Conservation (phyloP, 768 basidiomycete genomes). For the Leccinum fibrillosum region DNA sequence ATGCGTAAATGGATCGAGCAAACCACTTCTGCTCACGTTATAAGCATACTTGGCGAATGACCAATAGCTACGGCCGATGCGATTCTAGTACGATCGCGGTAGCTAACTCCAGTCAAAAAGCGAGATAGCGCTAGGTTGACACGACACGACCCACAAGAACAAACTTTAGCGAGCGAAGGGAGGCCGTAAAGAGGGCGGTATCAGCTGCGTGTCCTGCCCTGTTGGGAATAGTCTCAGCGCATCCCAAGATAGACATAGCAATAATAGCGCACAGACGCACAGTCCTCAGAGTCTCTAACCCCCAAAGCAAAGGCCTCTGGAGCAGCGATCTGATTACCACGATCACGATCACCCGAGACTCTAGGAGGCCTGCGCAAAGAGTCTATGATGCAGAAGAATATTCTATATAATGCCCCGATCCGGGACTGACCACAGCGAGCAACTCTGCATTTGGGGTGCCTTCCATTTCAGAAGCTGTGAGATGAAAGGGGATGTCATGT, state of each 20-base stretch:
- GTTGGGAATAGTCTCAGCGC: slow-evolving; percentile 11
- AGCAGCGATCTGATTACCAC: not conserved
- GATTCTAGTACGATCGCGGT: slow-evolving; percentile 8
- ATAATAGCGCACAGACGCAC: slow-evolving; percentile 1
- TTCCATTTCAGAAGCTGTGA: slow-evolving; percentile 32
- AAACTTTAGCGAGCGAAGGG: slow-evolving; percentile 16
- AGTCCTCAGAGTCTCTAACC: not conserved
- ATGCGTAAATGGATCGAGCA: slow-evolving; percentile 6
- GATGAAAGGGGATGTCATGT: slow-evolving; percentile 28
- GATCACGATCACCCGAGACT: slow-evolving; percentile 9
- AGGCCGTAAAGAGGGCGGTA: slow-evolving; percentile 33
- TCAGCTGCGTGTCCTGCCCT: slow-evolving; percentile 29
- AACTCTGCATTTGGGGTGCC: slow-evolving; percentile 15
- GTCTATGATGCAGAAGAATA: slow-evolving; percentile 14
- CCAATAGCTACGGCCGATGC: slow-evolving; percentile 12
- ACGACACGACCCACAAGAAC: slow-evolving; percentile 7
- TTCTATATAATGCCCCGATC: slow-evolving; percentile 14
- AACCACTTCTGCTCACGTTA: slow-evolving; percentile 15
- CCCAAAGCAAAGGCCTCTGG: not conserved
- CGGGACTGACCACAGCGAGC: slow-evolving; percentile 9
- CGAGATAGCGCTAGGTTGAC: slow-evolving; percentile 9
- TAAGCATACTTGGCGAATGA: slow-evolving; percentile 1
- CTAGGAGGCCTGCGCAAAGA: slow-evolving; percentile 11
- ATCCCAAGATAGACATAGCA: slow-evolving; percentile 22
- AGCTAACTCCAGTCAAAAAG: slow-evolving; percentile 16